A percentile compares a stretch with the other conserved stretches of the same genome.
Evolutionary conservation across 2,329 filamentous ascomycete species (phyloP).

Genomic region (Colletotrichum higginsianum): DNA sequence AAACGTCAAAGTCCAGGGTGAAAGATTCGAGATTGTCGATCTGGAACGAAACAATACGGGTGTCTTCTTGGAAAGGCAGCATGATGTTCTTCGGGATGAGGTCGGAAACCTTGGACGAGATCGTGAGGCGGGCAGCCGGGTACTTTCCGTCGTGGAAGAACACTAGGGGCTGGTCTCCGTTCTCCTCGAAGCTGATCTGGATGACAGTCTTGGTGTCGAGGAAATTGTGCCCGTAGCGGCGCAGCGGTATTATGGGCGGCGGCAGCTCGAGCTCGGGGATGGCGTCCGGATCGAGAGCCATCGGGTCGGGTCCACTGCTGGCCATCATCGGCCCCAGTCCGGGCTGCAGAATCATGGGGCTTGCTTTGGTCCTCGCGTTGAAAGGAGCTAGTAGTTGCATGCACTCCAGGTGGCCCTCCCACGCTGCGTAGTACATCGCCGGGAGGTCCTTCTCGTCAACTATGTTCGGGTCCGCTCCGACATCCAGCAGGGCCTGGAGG

Average conservation of each 20-base stretch:
- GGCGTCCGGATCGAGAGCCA: slow-evolving; percentile 84
- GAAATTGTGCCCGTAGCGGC: slow-evolving; percentile 98
- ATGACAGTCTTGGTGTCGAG: slow-evolving; percentile 97
- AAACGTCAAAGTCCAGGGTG: slow-evolving; percentile 96
- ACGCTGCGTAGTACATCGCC: slow-evolving; percentile 98
- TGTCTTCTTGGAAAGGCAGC: slow-evolving; percentile 96
- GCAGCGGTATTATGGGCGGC: slow-evolving; percentile 93
- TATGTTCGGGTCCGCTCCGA: slow-evolving; percentile 83
- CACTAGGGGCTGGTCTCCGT: slow-evolving; percentile 81
- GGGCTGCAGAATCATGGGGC: slow-evolving; percentile 61
- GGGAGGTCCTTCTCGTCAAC: slow-evolving; percentile 93
- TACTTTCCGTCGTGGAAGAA: slow-evolving; percentile 99
- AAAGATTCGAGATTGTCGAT: slow-evolving; percentile 95
- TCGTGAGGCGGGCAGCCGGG: slow-evolving; percentile 92
- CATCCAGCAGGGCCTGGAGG: slow-evolving; percentile 83
- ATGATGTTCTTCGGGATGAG: slow-evolving; percentile 97
- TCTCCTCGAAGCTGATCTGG: slow-evolving; percentile 88
- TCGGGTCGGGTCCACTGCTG: slow-evolving; percentile 68
- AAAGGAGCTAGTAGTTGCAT: slow-evolving; percentile 86
- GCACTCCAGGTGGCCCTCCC: slow-evolving; percentile 96
- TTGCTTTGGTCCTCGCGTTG: slow-evolving; percentile 61
- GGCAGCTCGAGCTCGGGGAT: slow-evolving; percentile 94
- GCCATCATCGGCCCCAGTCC: slow-evolving; percentile 61
- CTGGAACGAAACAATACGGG: slow-evolving; percentile 93
- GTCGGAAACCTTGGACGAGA: slow-evolving; percentile 96